Evolutionary conservation across 768 basidiomycete genomes (phyloP).

Genomic region (Hemileccinum rubropunctum): DNA sequence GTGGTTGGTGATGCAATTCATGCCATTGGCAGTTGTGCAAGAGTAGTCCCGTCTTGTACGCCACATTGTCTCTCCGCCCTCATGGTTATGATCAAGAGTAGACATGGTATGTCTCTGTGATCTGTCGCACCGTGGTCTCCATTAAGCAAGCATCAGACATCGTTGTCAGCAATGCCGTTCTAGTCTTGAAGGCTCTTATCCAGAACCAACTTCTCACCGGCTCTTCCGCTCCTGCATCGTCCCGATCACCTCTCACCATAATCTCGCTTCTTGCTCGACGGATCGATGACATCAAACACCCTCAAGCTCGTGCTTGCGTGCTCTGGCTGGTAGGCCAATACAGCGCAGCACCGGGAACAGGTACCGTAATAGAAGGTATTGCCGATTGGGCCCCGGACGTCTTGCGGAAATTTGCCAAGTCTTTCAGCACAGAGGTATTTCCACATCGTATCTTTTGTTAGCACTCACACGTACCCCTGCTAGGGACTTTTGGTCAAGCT

Average conservation of each 20-base stretch:
- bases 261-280: slow-evolving; percentile 76
- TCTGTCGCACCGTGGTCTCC: background rate
- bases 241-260: slow-evolving; percentile 53
- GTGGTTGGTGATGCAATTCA: slow-evolving; percentile 72
- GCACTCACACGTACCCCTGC: background rate
- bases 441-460: background rate
- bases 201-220: slow-evolving; percentile 56
- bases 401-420: slow-evolving; percentile 72
- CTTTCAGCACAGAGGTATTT: slow-evolving; percentile 68
- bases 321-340: slow-evolving; percentile 94
- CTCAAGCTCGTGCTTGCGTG: slow-evolving; percentile 82
- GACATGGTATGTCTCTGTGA: slow-evolving; percentile 51
- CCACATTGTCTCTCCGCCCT: slow-evolving; percentile 73
- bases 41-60: slow-evolving; percentile 62
- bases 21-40: slow-evolving; percentile 77
- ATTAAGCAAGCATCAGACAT: slow-evolving; percentile 47
- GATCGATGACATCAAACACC: slow-evolving; percentile 77
- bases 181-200: slow-evolving; percentile 83
- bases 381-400: slow-evolving; percentile 88
- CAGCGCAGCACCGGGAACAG: slow-evolving; percentile 41
- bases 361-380: slow-evolving; percentile 50
- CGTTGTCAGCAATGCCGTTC: slow-evolving; percentile 75
- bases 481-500: slow-evolving; percentile 72
- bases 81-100: slow-evolving; percentile 76
- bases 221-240: slow-evolving; percentile 26